Evolutionary conservation across 1,284 basidiomycete species (phyloP).

Genomic region (Boletellus dicymbophilus): DNA sequence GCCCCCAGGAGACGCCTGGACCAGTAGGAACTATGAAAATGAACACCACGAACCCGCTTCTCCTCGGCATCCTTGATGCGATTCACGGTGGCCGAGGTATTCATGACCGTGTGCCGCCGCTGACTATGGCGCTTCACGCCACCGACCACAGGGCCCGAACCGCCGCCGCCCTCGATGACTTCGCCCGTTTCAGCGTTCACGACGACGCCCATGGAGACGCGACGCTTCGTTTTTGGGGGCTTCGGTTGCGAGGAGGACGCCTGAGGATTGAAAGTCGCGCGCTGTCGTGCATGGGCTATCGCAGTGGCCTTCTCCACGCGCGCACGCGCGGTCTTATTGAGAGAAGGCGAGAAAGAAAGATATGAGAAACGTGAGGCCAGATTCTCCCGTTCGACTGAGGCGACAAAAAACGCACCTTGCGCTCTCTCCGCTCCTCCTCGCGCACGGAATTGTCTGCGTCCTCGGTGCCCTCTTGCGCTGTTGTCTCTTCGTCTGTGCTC

Average conservation of each 20-base stretch:
- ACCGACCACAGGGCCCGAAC: constrained; percentile 6
- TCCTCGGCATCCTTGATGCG: constrained; percentile 64
- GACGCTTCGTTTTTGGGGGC: constrained; percentile 44
- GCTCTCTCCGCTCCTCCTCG: constrained; percentile 62
- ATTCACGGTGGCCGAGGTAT: constrained; percentile 60
- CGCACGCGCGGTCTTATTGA: constrained; percentile 49
- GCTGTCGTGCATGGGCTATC: constrained; percentile 62
- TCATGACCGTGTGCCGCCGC: constrained; percentile 64
- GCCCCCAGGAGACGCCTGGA: too few species aligned
- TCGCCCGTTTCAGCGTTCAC: constrained; percentile 62
- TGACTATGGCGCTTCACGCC: constrained; percentile 59
- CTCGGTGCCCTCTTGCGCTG: constrained; percentile 51
- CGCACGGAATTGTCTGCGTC: constrained; percentile 55
- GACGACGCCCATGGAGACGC: constrained; percentile 53
- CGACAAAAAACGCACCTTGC: constrained; percentile 45
- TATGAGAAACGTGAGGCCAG: too few species aligned
- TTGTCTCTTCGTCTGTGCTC: constrained; percentile 76
- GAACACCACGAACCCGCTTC: constrained; percentile 53
- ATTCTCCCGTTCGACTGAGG: background rate
- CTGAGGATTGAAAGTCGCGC: constrained; percentile 63
- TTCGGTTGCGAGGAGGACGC: constrained; percentile 26
- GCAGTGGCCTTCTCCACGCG: constrained; percentile 63
- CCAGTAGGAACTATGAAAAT: too few species aligned
- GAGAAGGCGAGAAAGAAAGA: background rate
- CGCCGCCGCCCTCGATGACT: constrained; percentile 37